Conservation (phyloP, 495 filamentous ascomycete species). For the Hypoxylon intermedium region DNA sequence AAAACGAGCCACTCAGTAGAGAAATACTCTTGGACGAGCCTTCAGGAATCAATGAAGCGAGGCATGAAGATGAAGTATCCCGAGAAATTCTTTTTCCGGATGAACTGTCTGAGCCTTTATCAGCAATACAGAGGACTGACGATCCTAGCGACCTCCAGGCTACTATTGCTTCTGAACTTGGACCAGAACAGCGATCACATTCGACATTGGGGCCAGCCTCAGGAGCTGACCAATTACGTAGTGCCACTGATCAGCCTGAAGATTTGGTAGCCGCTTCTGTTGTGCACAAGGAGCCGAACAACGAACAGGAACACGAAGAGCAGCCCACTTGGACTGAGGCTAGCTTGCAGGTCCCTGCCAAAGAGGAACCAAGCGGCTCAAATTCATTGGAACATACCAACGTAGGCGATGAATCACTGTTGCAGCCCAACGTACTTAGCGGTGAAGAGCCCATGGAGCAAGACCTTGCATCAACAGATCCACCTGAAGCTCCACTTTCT, state of each 20-base stretch:
- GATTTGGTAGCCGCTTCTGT: slow-evolving; percentile 5
- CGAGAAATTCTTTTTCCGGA: slow-evolving; percentile 4
- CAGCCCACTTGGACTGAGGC: slow-evolving; percentile 20
- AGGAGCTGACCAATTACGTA: slow-evolving; percentile 9
- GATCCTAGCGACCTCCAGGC: background rate
- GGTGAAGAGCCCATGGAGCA: slow-evolving; percentile 26
- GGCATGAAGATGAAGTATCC: background rate
- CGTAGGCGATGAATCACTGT: slow-evolving; percentile 27
- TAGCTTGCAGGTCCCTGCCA: slow-evolving; percentile 14
- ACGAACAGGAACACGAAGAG: slow-evolving; percentile 20
- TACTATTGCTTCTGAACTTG: background rate
- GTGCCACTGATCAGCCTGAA: slow-evolving; percentile 13
- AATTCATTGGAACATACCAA: slow-evolving; percentile 21
- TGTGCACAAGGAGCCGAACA: slow-evolving; percentile 1
- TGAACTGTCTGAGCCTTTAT: slow-evolving; percentile 1
- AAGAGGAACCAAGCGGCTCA: slow-evolving; percentile 21
- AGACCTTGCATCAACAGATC: slow-evolving; percentile 20
- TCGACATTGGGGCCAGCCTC: background rate
- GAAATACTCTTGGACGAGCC: slow-evolving; percentile 8
- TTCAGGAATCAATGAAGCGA: background rate
- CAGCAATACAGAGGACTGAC: background rate
- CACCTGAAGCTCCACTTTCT: slow-evolving; percentile 16
- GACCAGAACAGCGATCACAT: slow-evolving; percentile 9
- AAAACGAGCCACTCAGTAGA: slow-evolving; percentile 1
- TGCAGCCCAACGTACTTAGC: slow-evolving; percentile 29